Evolutionary conservation across 805 yeast genomes (phyloP), one percentile per base, ranked within the genome.

Genomic region (Starmerella tilneyi): DNA sequence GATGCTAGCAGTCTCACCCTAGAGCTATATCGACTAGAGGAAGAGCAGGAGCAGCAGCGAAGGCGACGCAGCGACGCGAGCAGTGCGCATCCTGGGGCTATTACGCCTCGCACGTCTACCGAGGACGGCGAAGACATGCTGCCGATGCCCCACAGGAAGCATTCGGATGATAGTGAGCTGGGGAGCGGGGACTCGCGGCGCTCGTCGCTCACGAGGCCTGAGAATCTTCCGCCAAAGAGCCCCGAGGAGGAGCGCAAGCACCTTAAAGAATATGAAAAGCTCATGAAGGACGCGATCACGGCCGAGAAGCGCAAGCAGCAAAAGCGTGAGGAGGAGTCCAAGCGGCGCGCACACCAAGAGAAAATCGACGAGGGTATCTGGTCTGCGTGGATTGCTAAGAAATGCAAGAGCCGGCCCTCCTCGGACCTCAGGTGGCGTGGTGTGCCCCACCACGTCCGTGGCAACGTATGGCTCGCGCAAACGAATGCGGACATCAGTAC

Each of bases 371-470:
- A 47, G 29, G 34, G 34, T 1, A 56, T 55, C 8, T 77, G 81
- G 81, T 49, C 48, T 20, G 37, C 45, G 9, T 57, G 62, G 33
- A 66, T 74, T 8, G 33, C 41, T 1, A 47, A 45, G 30, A 43
- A 26, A n/a, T 11, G 38, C 16, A 26, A 29, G 5, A 5, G 63
- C 72, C 1, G 54, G 63, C 17, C 67, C 71, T 28, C 43, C 5
- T 63, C 79, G 36, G 79, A 75, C 48, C 59, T 76, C 26, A 74
- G 78, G 75, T 76, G 81, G 81, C 61, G 78, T 28, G 79, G 79
- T 4, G 56, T 77, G 3, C 78, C 81, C 1, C 28, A 54, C n/a
- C 56, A 56, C 17, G 54, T 67, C 5, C 63, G 86, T 35, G 58
- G 64, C 5, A 57, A 59, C 9, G 64, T 79, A 2, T 81, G 86